These are phyloP conservation scores for Solanum sejunctum DNA, from an alignment of 257 asterid genomes.

Conservation along the genomic window DNA sequence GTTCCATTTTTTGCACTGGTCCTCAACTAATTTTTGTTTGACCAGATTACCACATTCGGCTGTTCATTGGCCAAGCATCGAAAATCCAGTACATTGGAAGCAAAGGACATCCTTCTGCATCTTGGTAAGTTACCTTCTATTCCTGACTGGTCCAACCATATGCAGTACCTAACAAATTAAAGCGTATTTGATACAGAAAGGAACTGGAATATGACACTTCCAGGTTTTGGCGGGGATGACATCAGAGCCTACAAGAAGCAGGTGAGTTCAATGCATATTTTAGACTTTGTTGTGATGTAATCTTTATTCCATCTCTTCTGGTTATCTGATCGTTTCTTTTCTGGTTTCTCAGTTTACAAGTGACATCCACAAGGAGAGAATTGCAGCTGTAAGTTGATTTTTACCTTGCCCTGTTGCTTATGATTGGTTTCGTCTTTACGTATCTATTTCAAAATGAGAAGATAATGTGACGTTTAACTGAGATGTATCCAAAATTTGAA, in stretches of 20 bases:
- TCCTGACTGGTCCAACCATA: neutral
- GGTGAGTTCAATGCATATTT: slow-evolving; percentile 17
- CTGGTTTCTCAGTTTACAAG: slow-evolving; percentile 39
- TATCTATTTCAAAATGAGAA: neutral
- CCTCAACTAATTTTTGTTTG: neutral
- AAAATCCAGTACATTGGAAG: slow-evolving; percentile 75
- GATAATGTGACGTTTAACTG: neutral
- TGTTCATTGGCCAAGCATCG: slow-evolving; percentile 93
- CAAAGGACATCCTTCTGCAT: slow-evolving; percentile 84
- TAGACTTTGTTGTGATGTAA: neutral
- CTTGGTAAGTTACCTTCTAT: slow-evolving; percentile 39
- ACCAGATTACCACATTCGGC: slow-evolving; percentile 71
- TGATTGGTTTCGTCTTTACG: neutral
- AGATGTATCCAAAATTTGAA: neutral
- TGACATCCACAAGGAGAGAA: slow-evolving; percentile 80
- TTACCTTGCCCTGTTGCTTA: neutral
- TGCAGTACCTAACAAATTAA: slow-evolving; percentile 10
- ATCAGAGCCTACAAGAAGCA: slow-evolving; percentile 69
- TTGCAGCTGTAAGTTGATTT: slow-evolving; percentile 50
- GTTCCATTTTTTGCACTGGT: neutral
- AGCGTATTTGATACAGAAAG: slow-evolving; percentile 42
- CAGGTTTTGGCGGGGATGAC: slow-evolving; percentile 93
- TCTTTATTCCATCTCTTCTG: neutral
- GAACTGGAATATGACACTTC: slow-evolving; percentile 82
- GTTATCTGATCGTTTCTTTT: neutral